Percentiles rank a stretch among this genome's conserved stretches.
phyloP scores from a whole-genome alignment of 2,329 filamentous ascomycete genomes.

The Talaromyces sp. region DNA sequence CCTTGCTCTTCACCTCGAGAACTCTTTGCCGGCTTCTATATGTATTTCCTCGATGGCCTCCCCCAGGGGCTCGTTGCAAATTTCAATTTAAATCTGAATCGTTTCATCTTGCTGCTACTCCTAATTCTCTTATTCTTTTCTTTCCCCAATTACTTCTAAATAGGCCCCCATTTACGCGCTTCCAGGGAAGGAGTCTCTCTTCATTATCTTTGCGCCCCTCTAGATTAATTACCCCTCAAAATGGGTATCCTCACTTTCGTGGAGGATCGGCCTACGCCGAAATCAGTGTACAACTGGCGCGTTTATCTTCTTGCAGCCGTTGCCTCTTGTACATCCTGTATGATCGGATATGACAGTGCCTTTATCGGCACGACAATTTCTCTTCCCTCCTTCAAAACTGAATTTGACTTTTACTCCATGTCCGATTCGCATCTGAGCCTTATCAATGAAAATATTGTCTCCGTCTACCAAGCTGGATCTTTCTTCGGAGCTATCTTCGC shows the following conservation, averaged over 20 bases:
- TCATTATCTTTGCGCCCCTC: background rate
- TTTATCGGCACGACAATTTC: background rate
- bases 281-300: background rate
- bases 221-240: background rate
- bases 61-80: background rate
- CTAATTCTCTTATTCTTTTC: background rate
- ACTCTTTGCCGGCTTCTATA: background rate
- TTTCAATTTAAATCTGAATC: background rate
- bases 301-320: background rate
- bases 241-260: background rate
- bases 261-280: background rate
- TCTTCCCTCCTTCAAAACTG: background rate
- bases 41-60: background rate
- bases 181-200: too few species aligned
- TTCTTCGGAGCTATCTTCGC: background rate
- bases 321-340: background rate
- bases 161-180: background rate
- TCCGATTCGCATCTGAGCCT: background rate
- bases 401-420: background rate
- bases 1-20: background rate
- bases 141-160: background rate
- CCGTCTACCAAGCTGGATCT: background rate
- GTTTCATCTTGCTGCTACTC: background rate
- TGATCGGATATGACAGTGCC: slow-evolving; percentile 1
- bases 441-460: background rate